These are phyloP conservation scores for Phlebiopsis flavidoalba DNA, from an alignment of 768 basidiomycete genomes.

Conservation along the genomic window DNA sequence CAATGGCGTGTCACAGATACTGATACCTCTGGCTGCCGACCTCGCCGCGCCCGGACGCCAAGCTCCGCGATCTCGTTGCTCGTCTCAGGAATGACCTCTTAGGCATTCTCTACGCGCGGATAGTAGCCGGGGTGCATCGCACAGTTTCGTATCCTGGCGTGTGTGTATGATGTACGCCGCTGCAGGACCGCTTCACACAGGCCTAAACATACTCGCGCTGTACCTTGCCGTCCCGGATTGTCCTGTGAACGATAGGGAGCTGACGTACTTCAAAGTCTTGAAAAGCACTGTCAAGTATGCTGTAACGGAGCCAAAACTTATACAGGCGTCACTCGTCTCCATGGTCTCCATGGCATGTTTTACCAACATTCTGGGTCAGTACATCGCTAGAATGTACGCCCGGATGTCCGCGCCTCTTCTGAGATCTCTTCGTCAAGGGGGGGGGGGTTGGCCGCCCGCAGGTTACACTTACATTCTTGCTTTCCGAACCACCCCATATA, in stretches of 20 bases:
- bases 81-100: constrained; percentile 56
- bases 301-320: constrained; percentile 68
- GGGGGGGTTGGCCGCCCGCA: constrained; percentile 28
- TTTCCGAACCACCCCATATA: constrained; percentile 67
- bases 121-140: constrained; percentile 67
- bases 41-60: constrained; percentile 66
- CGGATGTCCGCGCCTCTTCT: not conserved
- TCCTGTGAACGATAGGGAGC: constrained; percentile 59
- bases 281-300: constrained; percentile 71
- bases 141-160: constrained; percentile 64
- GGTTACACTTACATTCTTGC: constrained; percentile 76
- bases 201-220: constrained; percentile 44
- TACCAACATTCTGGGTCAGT: constrained; percentile 30
- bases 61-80: constrained; percentile 73
- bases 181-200: constrained; percentile 65
- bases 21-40: constrained; percentile 71
- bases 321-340: constrained; percentile 60
- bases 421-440: constrained; percentile 11
- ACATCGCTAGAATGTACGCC: not conserved
- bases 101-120: constrained; percentile 66
- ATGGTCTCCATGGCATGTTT: constrained; percentile 54
- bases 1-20: constrained; percentile 69
- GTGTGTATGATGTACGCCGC: constrained; percentile 58
- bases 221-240: constrained; percentile 73
- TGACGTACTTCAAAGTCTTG: constrained; percentile 63